Base-by-base conservation (phyloP, 2,329 filamentous ascomycete species). In the Aspergillus persii region DNA sequence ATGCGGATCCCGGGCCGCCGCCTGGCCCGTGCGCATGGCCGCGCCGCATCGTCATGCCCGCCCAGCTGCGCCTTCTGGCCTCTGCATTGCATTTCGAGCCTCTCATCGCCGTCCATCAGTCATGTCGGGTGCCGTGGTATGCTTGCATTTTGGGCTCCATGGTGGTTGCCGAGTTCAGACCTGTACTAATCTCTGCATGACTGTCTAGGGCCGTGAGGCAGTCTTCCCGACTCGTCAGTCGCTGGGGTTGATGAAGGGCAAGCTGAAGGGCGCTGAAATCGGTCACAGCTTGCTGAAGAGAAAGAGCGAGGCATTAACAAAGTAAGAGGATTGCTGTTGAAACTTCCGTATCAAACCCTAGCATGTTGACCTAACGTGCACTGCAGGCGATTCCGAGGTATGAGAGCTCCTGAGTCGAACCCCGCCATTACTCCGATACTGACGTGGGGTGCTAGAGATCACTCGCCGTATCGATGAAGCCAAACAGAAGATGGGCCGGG, bases 161-260 rank as follows among this genome's bases (percentile, higher is more conserved):
- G 12, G 26, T 27, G 7, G 47, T 44, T 31, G 9, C 27, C 29
- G 3, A 8, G 11, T 18, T 12, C 46, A 18, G 31, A 57, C 18
- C 30, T 7, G 33, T 5, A n/a, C 44, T 67, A n/a, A 66, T 50
- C 53, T 66, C 36, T 68, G 64, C 62, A 55, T 52, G 12, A 49
- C 53, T 63, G 61, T 70, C 58, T 76, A 96, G 93, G 92, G 94
- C 77, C 88, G 95, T 77, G 95, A 99, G 81, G 85, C 93, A 73
- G 94, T 99, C 80, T 99, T 99, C 80, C 91, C 95, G 71, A 99
- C 95, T 74, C 91, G 95, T 72, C 95, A 99, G 83, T 96, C 92
- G 76, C 83, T 99, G 79, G 93, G 92, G 66, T 79, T 96, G 74
- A 99, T 99, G 94, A 98, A 98, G 81, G 87, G 89, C 66, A 99